Conservation (phyloP, 345 rosid genomes). For the Hypericum androsaemum region DNA sequence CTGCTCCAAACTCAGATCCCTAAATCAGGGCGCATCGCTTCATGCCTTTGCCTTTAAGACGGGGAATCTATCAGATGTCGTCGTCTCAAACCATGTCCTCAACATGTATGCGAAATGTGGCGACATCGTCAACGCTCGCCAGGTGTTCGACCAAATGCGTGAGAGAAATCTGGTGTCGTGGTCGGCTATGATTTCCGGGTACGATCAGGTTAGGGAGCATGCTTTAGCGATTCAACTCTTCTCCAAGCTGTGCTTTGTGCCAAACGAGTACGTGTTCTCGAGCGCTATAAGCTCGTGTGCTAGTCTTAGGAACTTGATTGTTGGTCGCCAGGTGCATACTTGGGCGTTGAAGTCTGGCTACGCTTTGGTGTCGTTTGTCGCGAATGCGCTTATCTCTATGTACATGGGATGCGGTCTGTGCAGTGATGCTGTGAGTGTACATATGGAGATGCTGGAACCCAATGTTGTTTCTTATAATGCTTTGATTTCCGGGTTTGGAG, state of each 20-base stretch:
- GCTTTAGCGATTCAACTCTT: slow-evolving; percentile 30
- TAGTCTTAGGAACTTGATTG: slow-evolving; percentile 16
- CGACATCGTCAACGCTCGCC: slow-evolving; percentile 26
- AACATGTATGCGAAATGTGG: slow-evolving; percentile 55
- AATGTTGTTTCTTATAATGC: slow-evolving; percentile 48
- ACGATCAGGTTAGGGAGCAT: slow-evolving; percentile 33
- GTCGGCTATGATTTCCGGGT: slow-evolving; percentile 61
- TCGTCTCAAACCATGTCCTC: slow-evolving; percentile 40
- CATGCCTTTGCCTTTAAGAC: slow-evolving; percentile 37
- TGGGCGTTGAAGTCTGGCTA: slow-evolving; percentile 39
- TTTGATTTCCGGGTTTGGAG: slow-evolving; percentile 45
- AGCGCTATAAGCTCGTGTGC: slow-evolving; percentile 43
- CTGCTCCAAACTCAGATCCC: slow-evolving; percentile 37
- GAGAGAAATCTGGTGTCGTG: slow-evolving; percentile 47
- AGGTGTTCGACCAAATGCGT: slow-evolving; percentile 47
- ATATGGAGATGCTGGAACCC: slow-evolving; percentile 16
- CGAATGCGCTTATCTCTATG: slow-evolving; percentile 47
- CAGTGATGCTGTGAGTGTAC: slow-evolving; percentile 31
- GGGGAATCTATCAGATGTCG: slow-evolving; percentile 27
- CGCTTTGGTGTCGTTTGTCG: slow-evolving; percentile 34
- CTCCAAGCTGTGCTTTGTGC: slow-evolving; percentile 23
- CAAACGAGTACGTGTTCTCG: slow-evolving; percentile 44
- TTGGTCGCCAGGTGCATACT: slow-evolving; percentile 45
- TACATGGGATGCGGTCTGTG: slow-evolving; percentile 42
- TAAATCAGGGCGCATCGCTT: slow-evolving; percentile 30